Conservation (phyloP, 140 eudicot species). For the Cichorium intybus region DNA sequence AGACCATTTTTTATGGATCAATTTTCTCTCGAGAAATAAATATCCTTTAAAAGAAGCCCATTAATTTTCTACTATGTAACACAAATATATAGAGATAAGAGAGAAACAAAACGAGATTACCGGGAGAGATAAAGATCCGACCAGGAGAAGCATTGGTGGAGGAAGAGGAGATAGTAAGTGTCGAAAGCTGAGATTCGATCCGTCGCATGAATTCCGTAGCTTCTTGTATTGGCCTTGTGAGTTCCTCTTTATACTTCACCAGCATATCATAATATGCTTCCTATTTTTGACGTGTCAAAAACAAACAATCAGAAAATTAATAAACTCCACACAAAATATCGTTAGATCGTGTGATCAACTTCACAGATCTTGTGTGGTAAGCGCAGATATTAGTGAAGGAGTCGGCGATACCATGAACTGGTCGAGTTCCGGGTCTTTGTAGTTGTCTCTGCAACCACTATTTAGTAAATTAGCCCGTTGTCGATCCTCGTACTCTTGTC, state of each 20-base stretch:
- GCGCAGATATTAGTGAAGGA: neutral
- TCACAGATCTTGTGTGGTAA: neutral
- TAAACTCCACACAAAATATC: neutral
- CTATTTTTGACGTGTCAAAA: slow-evolving; percentile 18
- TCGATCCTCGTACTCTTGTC: slow-evolving; percentile 74
- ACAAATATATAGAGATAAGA: neutral
- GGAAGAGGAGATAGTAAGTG: slow-evolving; percentile 37
- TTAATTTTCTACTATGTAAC: neutral
- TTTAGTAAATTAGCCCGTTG: slow-evolving; percentile 48
- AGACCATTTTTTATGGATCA: neutral
- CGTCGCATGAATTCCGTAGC: slow-evolving; percentile 95
- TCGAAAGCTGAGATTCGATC: slow-evolving; percentile 78
- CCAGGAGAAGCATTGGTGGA: slow-evolving; percentile 40
- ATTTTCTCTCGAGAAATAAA: neutral
- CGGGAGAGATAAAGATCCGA: slow-evolving; percentile 51
- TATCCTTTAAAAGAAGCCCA: neutral
- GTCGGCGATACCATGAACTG: slow-evolving; percentile 72
- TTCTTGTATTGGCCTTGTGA: slow-evolving; percentile 88
- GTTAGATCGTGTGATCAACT: neutral
- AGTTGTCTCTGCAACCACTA: slow-evolving; percentile 37
- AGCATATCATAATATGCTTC: slow-evolving; percentile 96
- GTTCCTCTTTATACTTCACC: slow-evolving; percentile 86
- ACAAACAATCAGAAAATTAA: neutral
- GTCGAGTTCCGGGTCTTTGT: slow-evolving; percentile 93
- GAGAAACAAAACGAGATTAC: slow-evolving; percentile 7